Conservation (phyloP, 495 filamentous ascomycete genomes). For the Neurospora terricola region DNA sequence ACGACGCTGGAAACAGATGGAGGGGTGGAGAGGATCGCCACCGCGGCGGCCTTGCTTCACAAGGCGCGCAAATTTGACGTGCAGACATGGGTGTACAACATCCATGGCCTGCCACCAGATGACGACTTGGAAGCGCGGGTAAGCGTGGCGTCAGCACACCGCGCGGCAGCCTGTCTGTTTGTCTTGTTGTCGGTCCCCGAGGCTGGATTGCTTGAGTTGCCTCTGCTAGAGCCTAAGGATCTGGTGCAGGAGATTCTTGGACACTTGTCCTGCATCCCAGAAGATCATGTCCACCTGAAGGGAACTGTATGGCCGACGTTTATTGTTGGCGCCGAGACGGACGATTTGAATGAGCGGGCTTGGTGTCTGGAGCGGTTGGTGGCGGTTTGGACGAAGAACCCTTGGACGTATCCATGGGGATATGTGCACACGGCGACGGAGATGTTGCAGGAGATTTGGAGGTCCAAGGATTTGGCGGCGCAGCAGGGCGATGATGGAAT, state of each 20-base stretch:
- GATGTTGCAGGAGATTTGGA: constrained; percentile 31
- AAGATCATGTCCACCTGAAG: constrained; percentile 40
- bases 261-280: constrained; percentile 34
- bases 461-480: constrained; percentile 17
- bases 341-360: constrained; percentile 16
- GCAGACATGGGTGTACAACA: constrained; percentile 25
- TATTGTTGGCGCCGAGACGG: constrained; percentile 42
- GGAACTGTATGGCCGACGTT: constrained; percentile 50
- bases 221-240: constrained; percentile 20
- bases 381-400: constrained; percentile 21
- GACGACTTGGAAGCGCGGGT: constrained; percentile 29
- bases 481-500: not conserved
- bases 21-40: constrained; percentile 7
- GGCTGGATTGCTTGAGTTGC: not conserved
- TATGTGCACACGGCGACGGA: constrained; percentile 34
- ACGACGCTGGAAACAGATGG: not conserved
- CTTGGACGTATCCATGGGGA: constrained; percentile 34
- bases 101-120: constrained; percentile 20
- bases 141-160: constrained; percentile 33
- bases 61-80: constrained; percentile 24
- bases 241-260: constrained; percentile 34
- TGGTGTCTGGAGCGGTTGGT: constrained; percentile 31
- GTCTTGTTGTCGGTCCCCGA: constrained; percentile 21
- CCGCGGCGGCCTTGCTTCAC: constrained; percentile 19
- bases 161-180: constrained; percentile 35